Evolutionary conservation across 768 basidiomycete species (phyloP), one percentile per base, ranked within the genome.

Genomic region (Xerocomus brunneocitrinus): DNA sequence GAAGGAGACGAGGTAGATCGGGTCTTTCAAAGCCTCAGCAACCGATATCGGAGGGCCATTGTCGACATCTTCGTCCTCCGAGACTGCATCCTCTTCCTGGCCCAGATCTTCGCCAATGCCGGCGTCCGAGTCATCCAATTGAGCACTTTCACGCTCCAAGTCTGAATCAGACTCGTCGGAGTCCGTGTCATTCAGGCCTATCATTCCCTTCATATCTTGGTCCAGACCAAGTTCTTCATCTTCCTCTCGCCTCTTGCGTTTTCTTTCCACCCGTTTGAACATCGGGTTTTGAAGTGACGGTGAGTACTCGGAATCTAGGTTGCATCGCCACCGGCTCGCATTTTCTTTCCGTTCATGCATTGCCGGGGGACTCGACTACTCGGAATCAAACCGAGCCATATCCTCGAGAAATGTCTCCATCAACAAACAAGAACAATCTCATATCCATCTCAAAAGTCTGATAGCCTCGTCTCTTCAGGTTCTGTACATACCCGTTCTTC

Each of bases 211-310:
- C 73, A 75, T 73, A n/a, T 83, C 84, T 32, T 77, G 79, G 53
- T 87, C 81, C 5, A 87, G 59, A 0, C 81, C 84, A 34, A 85
- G 75, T 47, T 81, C 78, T 65, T 85, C 83, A 56, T 86, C 85
- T 58, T 83, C 74, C 61, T 84, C 75, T 54, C 74, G 77, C 60
- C 78, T 83, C 61, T 75, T 76, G 25, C 76, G 78, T 43, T 83
- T 78, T 65, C 83, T 89, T 58, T 83, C 83, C 7, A 89, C 76
- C 54, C 89, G 81, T 71, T 91, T 91, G 76, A 89, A 89, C 89
- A 91, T 91, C 45, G 40, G 32, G 34, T 39, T 35, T 38, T 9
- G n/a, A 4, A 28, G 42, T 24, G 22, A 8, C 8, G 9, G 31
- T 31, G 19, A 31, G 31, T 31, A 31, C 31, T 32, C 12, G 31